phyloP scores from a whole-genome alignment of 1,284 basidiomycete genomes.

The Amylostereum chailletii region DNA sequence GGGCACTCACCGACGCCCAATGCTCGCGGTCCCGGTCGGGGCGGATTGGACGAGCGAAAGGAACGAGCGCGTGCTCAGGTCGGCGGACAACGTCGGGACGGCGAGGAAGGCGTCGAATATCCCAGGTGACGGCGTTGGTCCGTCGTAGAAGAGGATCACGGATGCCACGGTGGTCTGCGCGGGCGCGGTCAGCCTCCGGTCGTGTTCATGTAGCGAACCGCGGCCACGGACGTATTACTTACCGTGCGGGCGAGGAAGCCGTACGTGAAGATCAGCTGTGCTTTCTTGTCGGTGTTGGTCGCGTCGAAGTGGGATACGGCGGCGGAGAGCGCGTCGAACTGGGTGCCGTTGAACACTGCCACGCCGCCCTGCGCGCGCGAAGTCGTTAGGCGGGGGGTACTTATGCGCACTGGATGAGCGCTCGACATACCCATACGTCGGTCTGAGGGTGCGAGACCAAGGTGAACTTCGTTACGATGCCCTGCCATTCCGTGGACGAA shows the following conservation, averaged over 20 bases:
- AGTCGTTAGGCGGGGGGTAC: no score
- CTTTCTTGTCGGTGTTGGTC: background rate
- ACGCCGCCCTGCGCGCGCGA: background rate
- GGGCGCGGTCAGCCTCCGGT: no score
- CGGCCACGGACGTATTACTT: background rate
- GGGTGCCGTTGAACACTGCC: background rate
- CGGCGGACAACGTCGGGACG: background rate
- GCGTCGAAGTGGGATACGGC: background rate
- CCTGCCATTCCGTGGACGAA: background rate
- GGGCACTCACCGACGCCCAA: conserved; percentile 17
- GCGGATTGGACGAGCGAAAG: conserved; percentile 23
- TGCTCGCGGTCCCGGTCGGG: conserved; percentile 26
- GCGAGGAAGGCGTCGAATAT: conserved; percentile 4
- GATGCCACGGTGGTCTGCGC: background rate
- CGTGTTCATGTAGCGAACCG: no score
- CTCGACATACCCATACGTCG: conserved; percentile 6
- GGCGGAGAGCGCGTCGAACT: background rate
- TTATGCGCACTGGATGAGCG: background rate
- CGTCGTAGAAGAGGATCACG: conserved; percentile 3
- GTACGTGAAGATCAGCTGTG: background rate
- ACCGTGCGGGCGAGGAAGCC: background rate
- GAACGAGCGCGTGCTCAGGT: conserved; percentile 17
- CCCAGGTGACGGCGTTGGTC: background rate
- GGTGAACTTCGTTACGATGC: conserved; percentile 10
- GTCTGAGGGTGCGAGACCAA: conserved; percentile 2